Evolutionary conservation across 2,329 filamentous ascomycete species (phyloP).

Genomic region (Paraphaeosphaeria sporulosa): DNA sequence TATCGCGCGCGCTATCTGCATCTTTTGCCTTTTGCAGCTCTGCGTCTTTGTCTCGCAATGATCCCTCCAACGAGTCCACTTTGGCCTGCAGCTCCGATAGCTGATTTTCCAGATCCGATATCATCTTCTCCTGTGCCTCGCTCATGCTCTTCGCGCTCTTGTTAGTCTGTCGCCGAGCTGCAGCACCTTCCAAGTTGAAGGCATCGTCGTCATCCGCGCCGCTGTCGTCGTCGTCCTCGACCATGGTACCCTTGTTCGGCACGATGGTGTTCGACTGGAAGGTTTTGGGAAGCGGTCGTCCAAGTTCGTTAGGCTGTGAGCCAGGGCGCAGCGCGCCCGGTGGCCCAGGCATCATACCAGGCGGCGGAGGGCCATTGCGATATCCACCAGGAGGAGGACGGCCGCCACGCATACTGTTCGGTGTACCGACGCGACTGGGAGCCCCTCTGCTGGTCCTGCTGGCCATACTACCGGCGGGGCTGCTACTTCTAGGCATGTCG

Average conservation of each 20-base stretch:
- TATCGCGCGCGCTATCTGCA: constrained; percentile 62
- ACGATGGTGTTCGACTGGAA: constrained; percentile 96
- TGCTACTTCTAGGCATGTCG: constrained; percentile 72
- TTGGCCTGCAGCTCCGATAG: constrained; percentile 77
- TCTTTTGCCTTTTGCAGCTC: constrained; percentile 69
- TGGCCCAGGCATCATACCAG: constrained; percentile 58
- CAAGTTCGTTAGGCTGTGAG: constrained; percentile 64
- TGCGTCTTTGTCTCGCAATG: constrained; percentile 74
- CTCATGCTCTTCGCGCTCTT: constrained; percentile 47
- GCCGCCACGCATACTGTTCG: constrained; percentile 63
- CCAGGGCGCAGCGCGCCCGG: constrained; percentile 36
- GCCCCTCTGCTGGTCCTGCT: constrained; percentile 61
- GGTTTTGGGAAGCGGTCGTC: constrained; percentile 82
- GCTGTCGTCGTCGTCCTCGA: constrained; percentile 73
- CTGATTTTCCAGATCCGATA: constrained; percentile 82
- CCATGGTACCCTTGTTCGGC: constrained; percentile 96
- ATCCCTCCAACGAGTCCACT: constrained; percentile 73
- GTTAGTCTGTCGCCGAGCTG: constrained; percentile 55
- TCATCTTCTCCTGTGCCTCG: constrained; percentile 49
- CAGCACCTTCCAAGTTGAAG: constrained; percentile 65
- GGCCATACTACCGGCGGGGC: constrained; percentile 69
- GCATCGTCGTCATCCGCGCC: constrained; percentile 65
- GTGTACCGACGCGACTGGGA: constrained; percentile 62
- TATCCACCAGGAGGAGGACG: constrained; percentile 47
- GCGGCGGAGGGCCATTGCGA: constrained; percentile 39